These are phyloP conservation scores for Flammula alnicola DNA, from an alignment of 1,284 basidiomycete species.

Conservation along the genomic window DNA sequence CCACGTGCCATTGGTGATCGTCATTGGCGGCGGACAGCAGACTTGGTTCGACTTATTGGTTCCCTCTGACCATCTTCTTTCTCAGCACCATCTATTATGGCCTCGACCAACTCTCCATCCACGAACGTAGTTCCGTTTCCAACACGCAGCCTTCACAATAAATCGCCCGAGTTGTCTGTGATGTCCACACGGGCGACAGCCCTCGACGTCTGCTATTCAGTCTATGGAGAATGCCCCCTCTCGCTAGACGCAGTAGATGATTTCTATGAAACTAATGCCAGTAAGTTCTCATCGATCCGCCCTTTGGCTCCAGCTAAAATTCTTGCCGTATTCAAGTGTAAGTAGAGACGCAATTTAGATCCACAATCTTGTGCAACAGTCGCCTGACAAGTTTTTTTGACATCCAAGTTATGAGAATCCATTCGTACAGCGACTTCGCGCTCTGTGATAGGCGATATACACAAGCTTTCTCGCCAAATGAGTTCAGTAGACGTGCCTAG, in stretches of 20 bases:
- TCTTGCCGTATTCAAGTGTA: conserved; percentile 12
- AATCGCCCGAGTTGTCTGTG: conserved; percentile 40
- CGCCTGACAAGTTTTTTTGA: conserved; percentile 12
- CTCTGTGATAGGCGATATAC: conserved; percentile 69
- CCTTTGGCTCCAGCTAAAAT: neutral
- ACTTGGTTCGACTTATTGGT: conserved; percentile 2
- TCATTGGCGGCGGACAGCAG: too few species aligned
- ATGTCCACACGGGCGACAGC: conserved; percentile 59
- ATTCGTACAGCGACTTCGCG: conserved; percentile 70
- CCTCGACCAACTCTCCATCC: conserved; percentile 12
- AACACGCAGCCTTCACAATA: conserved; percentile 16
- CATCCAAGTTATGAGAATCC: conserved; percentile 69
- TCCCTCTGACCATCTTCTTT: neutral
- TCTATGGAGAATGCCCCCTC: conserved; percentile 58
- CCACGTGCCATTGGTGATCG: too few species aligned
- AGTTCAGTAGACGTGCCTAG: conserved; percentile 66
- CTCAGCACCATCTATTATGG: conserved; percentile 11
- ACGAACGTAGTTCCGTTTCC: conserved; percentile 23
- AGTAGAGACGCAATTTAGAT: conserved; percentile 4
- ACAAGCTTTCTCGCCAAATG: conserved; percentile 59
- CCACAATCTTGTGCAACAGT: neutral
- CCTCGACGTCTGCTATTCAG: conserved; percentile 67
- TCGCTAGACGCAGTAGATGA: conserved; percentile 56
- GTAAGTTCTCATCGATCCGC: conserved; percentile 39
- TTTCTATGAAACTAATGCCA: conserved; percentile 71